phyloP scores from a whole-genome alignment of 371 early-diverging fungal genomes.

The Mortierella sp. region DNA sequence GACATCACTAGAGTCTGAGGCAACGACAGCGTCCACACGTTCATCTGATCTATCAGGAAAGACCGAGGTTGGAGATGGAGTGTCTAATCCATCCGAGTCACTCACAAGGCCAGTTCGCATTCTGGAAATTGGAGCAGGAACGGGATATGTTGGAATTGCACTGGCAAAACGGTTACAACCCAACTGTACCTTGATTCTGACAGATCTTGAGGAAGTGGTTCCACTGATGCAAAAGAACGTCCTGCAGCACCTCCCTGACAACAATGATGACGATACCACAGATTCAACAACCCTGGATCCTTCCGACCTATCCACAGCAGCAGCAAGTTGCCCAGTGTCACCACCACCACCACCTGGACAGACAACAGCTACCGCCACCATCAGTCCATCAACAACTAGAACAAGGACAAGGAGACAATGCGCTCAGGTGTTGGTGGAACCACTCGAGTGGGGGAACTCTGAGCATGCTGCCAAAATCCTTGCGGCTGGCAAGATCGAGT shows the following conservation, averaged over 20 bases:
- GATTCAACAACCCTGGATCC: background rate
- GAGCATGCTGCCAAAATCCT: constrained; percentile 50
- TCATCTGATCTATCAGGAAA: constrained; percentile 28
- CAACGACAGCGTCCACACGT: background rate
- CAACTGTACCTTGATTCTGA: constrained; percentile 59
- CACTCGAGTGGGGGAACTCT: constrained; percentile 66
- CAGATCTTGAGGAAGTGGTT: constrained; percentile 65
- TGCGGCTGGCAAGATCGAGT: constrained; percentile 55
- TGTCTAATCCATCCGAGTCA: too few relatives aligned
- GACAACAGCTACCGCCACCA: background rate
- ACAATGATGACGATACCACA: background rate
- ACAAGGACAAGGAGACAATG: background rate
- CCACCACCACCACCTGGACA: too few relatives aligned
- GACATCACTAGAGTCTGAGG: too few relatives aligned
- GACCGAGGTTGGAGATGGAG: too few relatives aligned
- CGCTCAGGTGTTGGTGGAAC: constrained; percentile 52
- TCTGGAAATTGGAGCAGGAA: constrained; percentile 59
- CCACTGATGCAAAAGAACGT: constrained; percentile 65
- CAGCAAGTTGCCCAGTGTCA: too few relatives aligned
- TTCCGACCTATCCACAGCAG: background rate
- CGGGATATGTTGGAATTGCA: constrained; percentile 68
- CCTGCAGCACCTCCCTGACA: constrained; percentile 18
- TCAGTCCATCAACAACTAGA: background rate
- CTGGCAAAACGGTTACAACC: constrained; percentile 57
- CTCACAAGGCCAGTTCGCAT: too few relatives aligned